Evolutionary conservation across 1,284 basidiomycete genomes (phyloP).

Genomic region (Cutaneotrichosporon sp.): DNA sequence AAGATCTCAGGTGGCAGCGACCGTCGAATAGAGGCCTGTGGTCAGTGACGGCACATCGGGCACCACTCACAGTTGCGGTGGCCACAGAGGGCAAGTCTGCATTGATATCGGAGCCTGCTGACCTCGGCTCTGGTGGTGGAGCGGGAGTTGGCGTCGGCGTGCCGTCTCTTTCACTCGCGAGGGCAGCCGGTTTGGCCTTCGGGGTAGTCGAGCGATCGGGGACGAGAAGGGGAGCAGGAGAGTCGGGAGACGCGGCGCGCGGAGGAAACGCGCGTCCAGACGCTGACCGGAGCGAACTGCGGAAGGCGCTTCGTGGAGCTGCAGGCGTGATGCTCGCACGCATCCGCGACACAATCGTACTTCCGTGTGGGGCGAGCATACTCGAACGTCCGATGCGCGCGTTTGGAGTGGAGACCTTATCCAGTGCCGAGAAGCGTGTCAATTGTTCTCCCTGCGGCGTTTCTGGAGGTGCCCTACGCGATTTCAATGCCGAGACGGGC

Average conservation of each 20-base stretch:
- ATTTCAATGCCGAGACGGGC: too few species aligned
- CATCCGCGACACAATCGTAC: conserved; percentile 6
- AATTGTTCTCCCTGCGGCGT: too few species aligned
- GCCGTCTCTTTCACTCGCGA: not conserved
- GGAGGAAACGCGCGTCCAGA: not conserved
- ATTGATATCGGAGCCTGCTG: conserved; percentile 16
- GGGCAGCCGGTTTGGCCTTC: not conserved
- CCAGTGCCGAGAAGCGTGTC: conserved; percentile 2
- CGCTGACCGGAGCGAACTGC: not conserved
- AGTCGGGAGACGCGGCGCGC: not conserved
- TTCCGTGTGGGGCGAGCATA: not conserved
- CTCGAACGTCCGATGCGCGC: not conserved
- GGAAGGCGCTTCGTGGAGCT: not conserved
- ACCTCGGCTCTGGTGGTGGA: not conserved
- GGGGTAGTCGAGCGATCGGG: not conserved
- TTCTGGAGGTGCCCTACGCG: too few species aligned
- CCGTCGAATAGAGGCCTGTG: conserved; percentile 35
- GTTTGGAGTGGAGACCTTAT: not conserved
- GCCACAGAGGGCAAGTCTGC: conserved; percentile 19
- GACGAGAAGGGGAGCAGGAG: not conserved
- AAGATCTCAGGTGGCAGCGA: conserved; percentile 30
- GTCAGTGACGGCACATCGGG: conserved; percentile 1
- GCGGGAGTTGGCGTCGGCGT: not conserved
- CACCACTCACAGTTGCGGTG: conserved; percentile 30
- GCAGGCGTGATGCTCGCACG: conserved; percentile 10